Evolutionary conservation across 306 rosid genomes (phyloP), one percentile per base, ranked within the genome.

Genomic region (Styphnolobium japonicum): DNA sequence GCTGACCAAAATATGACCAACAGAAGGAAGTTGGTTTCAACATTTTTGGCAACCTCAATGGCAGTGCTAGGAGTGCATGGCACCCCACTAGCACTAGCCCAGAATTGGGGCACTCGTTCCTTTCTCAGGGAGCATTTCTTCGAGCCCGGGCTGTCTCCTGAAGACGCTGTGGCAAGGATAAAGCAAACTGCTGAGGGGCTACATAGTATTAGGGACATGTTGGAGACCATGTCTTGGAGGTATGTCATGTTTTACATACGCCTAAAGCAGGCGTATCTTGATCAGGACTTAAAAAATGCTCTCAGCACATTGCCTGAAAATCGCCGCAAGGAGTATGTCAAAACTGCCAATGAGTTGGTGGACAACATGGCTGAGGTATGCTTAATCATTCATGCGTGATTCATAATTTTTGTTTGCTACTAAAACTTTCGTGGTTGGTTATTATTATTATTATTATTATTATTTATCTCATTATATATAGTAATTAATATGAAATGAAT

Each of bases 201-300:
- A 0, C 98, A 90, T 23, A 84, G 90, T 79, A 85, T 94, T 1
- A 87, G 98, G 79, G 95, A 94, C 39, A 90, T 87, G 89, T 67
- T 95, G 82, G 98, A 95, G 49, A 88, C 82, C 27, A 88, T 91
- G 95, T 82, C 97, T 10, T 94, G 98, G 98, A 92, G 97, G 85
- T 94, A 95, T 36, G 91, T 92, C 39, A 63, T 95, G 36, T 95
- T 92, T 67, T 92, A 95, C 80, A 87, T 95, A 19, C 84, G 98
- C 0, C 64, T 92, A 0, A 94, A 94, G 49, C 86, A 91, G 58
- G 87, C 94, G 0, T 92, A 94, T 81, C 97, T 95, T 43, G 86
- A 85, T 18, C 97, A 87, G 71, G 98, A 95, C 79, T 66, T 95
- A 85, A 91, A 89, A 72, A 92, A 85, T 51, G 98, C 94, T 14